Base-by-base conservation (phyloP, 2,329 filamentous ascomycete species). In the Fusarium coffeatum region DNA sequence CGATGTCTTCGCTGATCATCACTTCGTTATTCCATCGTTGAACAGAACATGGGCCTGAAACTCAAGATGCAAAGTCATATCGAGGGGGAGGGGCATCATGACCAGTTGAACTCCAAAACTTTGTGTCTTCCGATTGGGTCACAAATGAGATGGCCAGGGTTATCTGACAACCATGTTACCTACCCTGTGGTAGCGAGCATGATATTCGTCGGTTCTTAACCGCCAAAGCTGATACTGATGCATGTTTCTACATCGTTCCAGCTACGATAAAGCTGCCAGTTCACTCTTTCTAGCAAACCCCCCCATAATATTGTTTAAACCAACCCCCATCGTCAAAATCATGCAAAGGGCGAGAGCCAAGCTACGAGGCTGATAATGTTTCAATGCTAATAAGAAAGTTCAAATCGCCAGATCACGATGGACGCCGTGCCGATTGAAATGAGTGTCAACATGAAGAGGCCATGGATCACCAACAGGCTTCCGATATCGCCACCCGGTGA, bases 21-120 rank as follows among this genome's bases (percentile, higher is more conserved):
- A 56, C 47, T 64, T 45, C 25, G 11, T 32, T 34, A 20, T 37
- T 25, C 23, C 30, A 37, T 48, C 23, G 45, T 42, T 66, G n/a
- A 40, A 30, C 15, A 59, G 22, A 59, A 59, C 43, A 45, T 59
- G 64, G 46, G 40, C 59, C 55, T 61, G 54, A 60, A 55, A 37
- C 45, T 55, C 28, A 37, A 11, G 12, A 49, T 42, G 15, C 9
- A 40, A 41, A 55, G 53, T 66, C 60, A 50, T 48, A 48, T 59
- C 42, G 57, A 57, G 37, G 59, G 45, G 28, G 32, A 47, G 37
- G 23, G 48, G 30, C 55, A 50, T 66, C 32, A 43, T 66, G 60
- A 27, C 27, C 47, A 53, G 45, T 32, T 66, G n/a, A 42, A 55
- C 23, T 50, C 43, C 20, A 25, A 32, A 42, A 43, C 20, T 43